Percentiles rank a stretch among this genome's conserved stretches.
These are phyloP conservation scores for Agaricus blazei DNA, from an alignment of 768 basidiomycete genomes.

Conservation along the genomic window DNA sequence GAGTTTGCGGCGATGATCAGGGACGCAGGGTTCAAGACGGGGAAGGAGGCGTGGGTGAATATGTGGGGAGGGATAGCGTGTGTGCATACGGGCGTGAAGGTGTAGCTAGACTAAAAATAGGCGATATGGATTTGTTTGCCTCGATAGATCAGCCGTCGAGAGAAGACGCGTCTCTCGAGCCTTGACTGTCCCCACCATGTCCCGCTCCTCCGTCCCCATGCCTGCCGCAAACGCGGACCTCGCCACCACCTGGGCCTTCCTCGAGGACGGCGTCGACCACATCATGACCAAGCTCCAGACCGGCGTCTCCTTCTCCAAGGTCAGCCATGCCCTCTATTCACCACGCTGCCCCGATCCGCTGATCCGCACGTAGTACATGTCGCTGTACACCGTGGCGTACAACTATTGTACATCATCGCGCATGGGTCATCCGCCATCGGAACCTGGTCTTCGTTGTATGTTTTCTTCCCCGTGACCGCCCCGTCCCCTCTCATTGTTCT, in stretches of 20 bases:
- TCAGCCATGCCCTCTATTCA: conserved; percentile 15
- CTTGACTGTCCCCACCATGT: conserved; percentile 25
- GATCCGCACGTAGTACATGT: conserved; percentile 62
- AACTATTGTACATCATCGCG: conserved; percentile 91
- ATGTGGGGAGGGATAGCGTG: conserved; percentile 86
- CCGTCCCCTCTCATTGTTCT: conserved; percentile 20
- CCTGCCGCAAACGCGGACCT: conserved; percentile 69
- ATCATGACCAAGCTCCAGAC: conserved; percentile 90
- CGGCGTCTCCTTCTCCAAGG: conserved; percentile 79
- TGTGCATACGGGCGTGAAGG: conserved; percentile 80
- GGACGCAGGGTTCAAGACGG: conserved; percentile 78
- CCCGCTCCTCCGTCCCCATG: conserved; percentile 40
- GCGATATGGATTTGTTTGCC: conserved; percentile 21
- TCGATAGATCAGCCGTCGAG: conserved; percentile 3
- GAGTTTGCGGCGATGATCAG: conserved; percentile 88
- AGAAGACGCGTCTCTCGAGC: conserved; percentile 12
- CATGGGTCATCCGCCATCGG: conserved; percentile 9
- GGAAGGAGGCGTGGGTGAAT: conserved; percentile 77
- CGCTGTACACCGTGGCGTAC: conserved; percentile 88
- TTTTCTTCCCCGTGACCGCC: conserved; percentile 14
- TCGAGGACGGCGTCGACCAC: conserved; percentile 85
- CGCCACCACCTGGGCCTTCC: conserved; percentile 81
- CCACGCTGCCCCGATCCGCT: conserved; percentile 1
- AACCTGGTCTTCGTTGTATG: conserved; percentile 49
- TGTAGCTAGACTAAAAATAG: conserved; percentile 29